Conservation (phyloP, 176 grass and related monocot species). For the Hordeum marinum region DNA sequence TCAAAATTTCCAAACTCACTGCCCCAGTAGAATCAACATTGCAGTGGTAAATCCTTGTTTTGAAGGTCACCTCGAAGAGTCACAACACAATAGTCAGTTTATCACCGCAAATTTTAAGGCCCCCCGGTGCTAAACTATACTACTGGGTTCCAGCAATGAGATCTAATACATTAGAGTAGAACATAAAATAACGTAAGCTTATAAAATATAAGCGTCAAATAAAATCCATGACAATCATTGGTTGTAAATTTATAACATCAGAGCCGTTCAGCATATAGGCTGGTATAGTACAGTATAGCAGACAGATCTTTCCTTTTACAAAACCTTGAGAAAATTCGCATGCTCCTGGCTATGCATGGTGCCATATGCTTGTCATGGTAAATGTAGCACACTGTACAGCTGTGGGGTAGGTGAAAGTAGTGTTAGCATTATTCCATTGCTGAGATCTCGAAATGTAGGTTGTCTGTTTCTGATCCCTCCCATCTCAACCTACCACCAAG, state of each 20-base stretch:
- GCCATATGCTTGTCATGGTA: conserved; percentile 12
- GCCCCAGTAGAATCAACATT: conserved; percentile 58
- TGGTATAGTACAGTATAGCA: background rate
- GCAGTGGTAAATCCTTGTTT: conserved; percentile 91
- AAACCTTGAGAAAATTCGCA: background rate
- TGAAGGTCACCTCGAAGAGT: conserved; percentile 66
- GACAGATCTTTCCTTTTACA: background rate
- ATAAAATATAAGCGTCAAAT: background rate
- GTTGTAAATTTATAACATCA: background rate
- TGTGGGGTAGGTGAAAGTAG: conserved; percentile 19
- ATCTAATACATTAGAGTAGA: background rate
- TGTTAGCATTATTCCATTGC: background rate
- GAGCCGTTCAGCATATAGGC: background rate
- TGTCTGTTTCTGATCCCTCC: conserved; percentile 11
- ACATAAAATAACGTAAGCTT: background rate
- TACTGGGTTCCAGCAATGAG: background rate
- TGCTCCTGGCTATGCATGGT: background rate
- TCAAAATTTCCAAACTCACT: conserved; percentile 71
- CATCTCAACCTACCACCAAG: conserved; percentile 15
- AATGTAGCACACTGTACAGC: background rate
- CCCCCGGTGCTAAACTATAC: background rate
- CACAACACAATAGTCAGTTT: background rate
- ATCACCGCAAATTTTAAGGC: background rate
- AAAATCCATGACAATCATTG: background rate
- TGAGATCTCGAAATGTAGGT: conserved; percentile 1